Evolutionary conservation across 1,139 yeast genomes (phyloP), one percentile per base, ranked within the genome.

Genomic region (Debaryomycetaceae sp.): DNA sequence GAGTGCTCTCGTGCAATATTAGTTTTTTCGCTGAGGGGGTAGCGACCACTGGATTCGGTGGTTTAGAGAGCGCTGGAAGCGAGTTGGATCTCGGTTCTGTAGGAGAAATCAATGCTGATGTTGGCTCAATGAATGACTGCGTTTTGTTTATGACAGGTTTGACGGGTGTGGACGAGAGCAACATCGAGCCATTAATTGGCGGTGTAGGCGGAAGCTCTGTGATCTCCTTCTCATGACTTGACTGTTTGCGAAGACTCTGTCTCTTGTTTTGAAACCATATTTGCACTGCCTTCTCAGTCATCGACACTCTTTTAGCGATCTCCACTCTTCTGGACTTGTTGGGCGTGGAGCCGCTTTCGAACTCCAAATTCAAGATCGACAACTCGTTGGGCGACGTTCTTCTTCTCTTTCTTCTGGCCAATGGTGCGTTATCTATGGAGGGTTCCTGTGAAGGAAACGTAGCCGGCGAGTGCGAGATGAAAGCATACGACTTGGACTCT

Each of bases 231-330:
- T 75, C 78, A 40, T 57, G 49, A 44, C 57, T 62, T 46, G 62
- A 59, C 51, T 69, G 78, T 55, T 81, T 83, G 53, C 95, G 81
- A 52, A 83, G 67, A 38, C 90, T 79, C 68, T 93, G 99, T 65
- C 99, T 82, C 63, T 83, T 87, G 66, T 93, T 93, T 67, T 93
- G 99, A 67, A 93, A 93, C 99, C 99, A 93, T 52, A 93, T 89
- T 68, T 93, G 98, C 29, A 93, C 96, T 1, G 97, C 96, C 63
- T 90, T 90, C 63, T 90, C 97, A n/a, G 93, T 80, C 98, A 91
- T 93, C 51, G 82, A 81, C 38, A 93, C 95, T 51, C 75, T 80
- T 34, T 69, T 65, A 13, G 97, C 96, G 53, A 93, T 87, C 51
- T 81, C 84, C 40, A 81, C 74, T 54, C 98, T 80, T 57, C 86